These are phyloP conservation scores for Amoeboaphelidium protococcarum DNA, from an alignment of 371 early-diverging fungal genomes.

Conservation along the genomic window DNA sequence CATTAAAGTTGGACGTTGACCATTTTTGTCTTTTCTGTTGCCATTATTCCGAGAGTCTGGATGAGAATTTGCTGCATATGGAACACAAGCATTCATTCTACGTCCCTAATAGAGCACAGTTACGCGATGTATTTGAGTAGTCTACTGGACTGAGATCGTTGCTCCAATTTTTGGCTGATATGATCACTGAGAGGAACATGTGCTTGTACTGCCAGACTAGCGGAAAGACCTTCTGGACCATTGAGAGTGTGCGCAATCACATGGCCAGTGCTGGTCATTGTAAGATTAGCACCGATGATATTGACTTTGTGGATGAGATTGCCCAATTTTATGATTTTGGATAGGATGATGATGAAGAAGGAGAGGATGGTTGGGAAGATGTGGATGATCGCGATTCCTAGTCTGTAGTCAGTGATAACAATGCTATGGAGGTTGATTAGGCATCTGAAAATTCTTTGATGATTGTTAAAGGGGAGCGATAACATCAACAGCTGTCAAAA, in stretches of 20 bases:
- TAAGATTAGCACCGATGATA: constrained; percentile 61
- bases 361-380: constrained; percentile 3
- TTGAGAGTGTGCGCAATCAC: constrained; percentile 76
- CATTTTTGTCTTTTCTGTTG: constrained; percentile 17
- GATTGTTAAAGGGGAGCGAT: too few species aligned
- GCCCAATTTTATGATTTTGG: constrained; percentile 79
- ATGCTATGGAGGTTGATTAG: constrained; percentile 2
- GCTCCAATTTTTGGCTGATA: constrained; percentile 70
- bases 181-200: constrained; percentile 65
- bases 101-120: constrained; percentile 70
- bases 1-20: constrained; percentile 18
- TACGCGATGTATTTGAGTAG: constrained; percentile 26
- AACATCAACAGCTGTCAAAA: not conserved
- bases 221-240: constrained; percentile 45
- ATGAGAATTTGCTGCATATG: constrained; percentile 75
- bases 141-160: constrained; percentile 62
- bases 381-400: constrained; percentile 4
- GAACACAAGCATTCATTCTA: constrained; percentile 61
- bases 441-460: too few species aligned
- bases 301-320: constrained; percentile 55
- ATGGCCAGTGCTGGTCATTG: constrained; percentile 90
- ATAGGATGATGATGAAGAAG: constrained; percentile 8
- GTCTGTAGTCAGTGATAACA: constrained; percentile 6
- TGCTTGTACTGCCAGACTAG: constrained; percentile 85
- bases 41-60: constrained; percentile 31